phyloP scores from a whole-genome alignment of 1,284 basidiomycete genomes.

The Ganoderma lingzhi region DNA sequence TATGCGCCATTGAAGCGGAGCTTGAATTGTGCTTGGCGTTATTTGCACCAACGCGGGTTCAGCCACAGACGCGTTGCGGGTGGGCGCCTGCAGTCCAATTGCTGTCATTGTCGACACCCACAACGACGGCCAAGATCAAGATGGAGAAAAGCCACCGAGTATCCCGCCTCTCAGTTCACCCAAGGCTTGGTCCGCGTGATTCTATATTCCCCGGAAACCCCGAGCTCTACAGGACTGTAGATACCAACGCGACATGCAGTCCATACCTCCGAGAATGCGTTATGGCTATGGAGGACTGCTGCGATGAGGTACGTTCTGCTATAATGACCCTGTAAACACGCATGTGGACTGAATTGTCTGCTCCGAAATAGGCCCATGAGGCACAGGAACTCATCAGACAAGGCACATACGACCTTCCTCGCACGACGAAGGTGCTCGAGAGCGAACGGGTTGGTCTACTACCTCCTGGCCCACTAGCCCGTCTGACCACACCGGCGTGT shows the following conservation, averaged over 20 bases:
- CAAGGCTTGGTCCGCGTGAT: constrained; percentile 60
- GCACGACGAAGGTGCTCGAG: constrained; percentile 70
- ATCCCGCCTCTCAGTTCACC: constrained; percentile 67
- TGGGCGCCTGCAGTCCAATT: constrained; percentile 9
- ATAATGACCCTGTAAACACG: no score
- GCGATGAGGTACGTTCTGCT: constrained; percentile 64
- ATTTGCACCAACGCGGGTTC: constrained; percentile 27
- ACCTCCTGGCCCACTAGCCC: neutral
- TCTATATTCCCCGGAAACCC: constrained; percentile 72
- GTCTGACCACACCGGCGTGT: neutral
- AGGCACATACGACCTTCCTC: constrained; percentile 72
- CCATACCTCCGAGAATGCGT: constrained; percentile 77
- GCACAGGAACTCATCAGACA: constrained; percentile 72
- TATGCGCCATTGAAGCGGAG: constrained; percentile 36
- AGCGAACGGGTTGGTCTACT: constrained; percentile 61
- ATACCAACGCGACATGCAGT: constrained; percentile 69
- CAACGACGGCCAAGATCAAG: constrained; percentile 1
- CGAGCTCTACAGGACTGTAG: constrained; percentile 61
- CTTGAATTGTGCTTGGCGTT: constrained; percentile 33
- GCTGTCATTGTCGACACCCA: neutral
- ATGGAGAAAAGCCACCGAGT: constrained; percentile 44
- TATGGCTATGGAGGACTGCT: constrained; percentile 76
- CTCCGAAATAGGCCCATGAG: constrained; percentile 60
- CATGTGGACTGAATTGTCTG: no score
- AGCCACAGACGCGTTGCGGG: constrained; percentile 41